Evolutionary conservation across 2,329 filamentous ascomycete species (phyloP).

Genomic region (Akanthomyces uredinophilus): DNA sequence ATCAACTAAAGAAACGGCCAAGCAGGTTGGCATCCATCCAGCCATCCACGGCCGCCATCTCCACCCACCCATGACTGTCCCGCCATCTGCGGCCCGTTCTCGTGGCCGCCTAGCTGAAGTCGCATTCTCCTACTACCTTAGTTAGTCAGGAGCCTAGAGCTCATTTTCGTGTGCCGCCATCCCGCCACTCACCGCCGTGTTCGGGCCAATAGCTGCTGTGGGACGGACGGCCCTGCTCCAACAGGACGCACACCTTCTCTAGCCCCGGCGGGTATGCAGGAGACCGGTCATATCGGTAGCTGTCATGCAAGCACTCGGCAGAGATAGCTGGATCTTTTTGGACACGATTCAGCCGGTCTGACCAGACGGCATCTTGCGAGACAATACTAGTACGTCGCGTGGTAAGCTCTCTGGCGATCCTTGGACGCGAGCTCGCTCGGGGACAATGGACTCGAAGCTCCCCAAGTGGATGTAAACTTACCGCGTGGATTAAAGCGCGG

Average conservation of each 20-base stretch:
- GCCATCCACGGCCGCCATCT: constrained; percentile 2
- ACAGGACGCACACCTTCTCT: constrained; percentile 4
- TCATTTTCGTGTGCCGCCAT: background rate
- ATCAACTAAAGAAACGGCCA: background rate
- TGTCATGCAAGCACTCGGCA: background rate
- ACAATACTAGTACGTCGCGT: too few species aligned
- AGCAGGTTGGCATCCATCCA: background rate
- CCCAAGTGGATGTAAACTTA: background rate
- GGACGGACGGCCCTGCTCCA: background rate
- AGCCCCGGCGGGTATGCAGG: constrained; percentile 17
- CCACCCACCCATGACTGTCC: constrained; percentile 12
- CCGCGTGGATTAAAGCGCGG: background rate
- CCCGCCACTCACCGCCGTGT: background rate
- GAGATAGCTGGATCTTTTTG: background rate
- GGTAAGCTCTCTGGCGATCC: background rate
- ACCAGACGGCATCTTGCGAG: background rate
- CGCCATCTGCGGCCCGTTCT: constrained; percentile 25
- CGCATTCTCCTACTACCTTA: background rate
- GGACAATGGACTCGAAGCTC: background rate
- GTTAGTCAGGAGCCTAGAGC: background rate
- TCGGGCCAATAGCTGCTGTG: background rate
- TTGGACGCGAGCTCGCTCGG: background rate
- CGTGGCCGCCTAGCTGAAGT: constrained; percentile 19
- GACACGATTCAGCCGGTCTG: background rate
- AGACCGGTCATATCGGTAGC: constrained; percentile 5